Evolutionary conservation across 768 basidiomycete genomes (phyloP).

Genomic region (Saitozyma sp.): DNA sequence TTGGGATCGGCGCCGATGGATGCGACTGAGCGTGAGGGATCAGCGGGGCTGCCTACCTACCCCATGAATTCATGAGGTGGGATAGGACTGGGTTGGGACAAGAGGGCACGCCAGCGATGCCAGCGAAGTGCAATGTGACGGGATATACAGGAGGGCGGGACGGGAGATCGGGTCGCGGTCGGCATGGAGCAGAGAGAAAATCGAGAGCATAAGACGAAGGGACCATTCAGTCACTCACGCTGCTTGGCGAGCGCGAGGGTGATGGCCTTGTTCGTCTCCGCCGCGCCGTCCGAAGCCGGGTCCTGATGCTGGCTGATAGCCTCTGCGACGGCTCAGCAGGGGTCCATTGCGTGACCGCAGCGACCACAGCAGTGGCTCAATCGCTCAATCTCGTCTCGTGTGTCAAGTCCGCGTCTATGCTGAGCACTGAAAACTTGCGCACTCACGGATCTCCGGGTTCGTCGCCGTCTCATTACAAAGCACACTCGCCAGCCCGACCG

Average conservation of each 20-base stretch:
- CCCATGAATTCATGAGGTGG: too few species aligned
- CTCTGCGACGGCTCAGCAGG: constrained; percentile 41
- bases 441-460: constrained; percentile 61
- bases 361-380: not conserved
- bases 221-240: too few species aligned
- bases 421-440: too few species aligned
- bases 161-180: not conserved
- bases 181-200: not conserved
- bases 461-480: constrained; percentile 58
- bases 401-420: not conserved
- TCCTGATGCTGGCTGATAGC: constrained; percentile 68
- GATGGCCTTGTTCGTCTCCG: constrained; percentile 66
- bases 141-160: not conserved
- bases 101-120: too few species aligned
- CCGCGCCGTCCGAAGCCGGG: constrained; percentile 63
- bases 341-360: too few species aligned
- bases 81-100: too few species aligned
- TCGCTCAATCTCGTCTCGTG: too few species aligned
- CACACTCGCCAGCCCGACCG: constrained; percentile 33
- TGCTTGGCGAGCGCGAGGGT: constrained; percentile 62
- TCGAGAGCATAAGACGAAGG: too few species aligned
- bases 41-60: too few species aligned
- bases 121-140: too few species aligned
- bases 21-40: constrained; percentile 47
- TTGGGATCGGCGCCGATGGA: constrained; percentile 65